Evolutionary conservation across 78 protist species (phyloP).

Genomic region (Bigelowiella natans): DNA sequence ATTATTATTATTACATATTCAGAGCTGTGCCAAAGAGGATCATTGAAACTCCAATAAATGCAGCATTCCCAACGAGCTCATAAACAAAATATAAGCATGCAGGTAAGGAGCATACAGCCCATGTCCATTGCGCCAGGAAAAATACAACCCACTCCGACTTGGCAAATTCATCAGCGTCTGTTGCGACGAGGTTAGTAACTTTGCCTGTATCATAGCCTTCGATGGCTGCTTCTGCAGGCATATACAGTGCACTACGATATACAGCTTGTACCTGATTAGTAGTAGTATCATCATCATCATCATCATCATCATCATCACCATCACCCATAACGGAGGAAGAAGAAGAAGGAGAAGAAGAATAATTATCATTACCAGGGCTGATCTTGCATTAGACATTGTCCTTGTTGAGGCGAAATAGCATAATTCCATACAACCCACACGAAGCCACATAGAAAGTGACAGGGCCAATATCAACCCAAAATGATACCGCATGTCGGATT

Average conservation of each 20-base stretch:
- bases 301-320: neutral
- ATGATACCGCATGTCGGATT: too few relatives aligned
- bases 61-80: slow-evolving; percentile 2
- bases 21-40: neutral
- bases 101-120: slow-evolving; percentile 13
- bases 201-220: neutral
- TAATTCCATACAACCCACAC: slow-evolving; percentile 22
- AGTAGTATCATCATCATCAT: too few relatives aligned
- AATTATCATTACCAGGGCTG: neutral
- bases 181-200: slow-evolving; percentile 25
- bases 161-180: slow-evolving; percentile 18
- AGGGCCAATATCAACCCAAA: neutral
- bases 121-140: slow-evolving; percentile 1
- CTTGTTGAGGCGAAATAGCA: slow-evolving; percentile 14
- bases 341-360: neutral
- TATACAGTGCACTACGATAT: too few relatives aligned
- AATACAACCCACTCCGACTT: neutral
- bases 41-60: neutral
- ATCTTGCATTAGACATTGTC: neutral
- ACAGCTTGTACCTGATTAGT: too few relatives aligned
- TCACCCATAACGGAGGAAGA: neutral
- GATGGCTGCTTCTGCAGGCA: neutral
- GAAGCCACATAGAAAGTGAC: slow-evolving; percentile 7
- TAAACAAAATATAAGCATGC: neutral
- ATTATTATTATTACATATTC: too few relatives aligned